Base-by-base conservation (phyloP, 1,284 basidiomycete genomes). In the Ganoderma multipileum region DNA sequence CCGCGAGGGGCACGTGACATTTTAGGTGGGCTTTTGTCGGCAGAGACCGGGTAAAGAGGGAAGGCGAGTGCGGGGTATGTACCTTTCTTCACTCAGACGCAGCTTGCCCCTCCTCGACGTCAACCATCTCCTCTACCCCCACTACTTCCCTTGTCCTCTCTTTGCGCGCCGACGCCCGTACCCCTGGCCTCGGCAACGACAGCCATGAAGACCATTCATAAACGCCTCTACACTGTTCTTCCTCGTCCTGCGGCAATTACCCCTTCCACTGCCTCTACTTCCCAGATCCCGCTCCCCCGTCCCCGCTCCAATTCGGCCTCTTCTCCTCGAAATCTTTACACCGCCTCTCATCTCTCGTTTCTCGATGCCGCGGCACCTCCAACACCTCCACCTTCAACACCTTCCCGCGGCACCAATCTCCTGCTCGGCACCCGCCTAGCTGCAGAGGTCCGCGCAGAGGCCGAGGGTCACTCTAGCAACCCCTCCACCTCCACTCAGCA, bases 161-260 rank as follows among this genome's bases (percentile, higher is more conserved):
- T 55, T 38, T 44, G 16, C 23, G 26, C 57, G 65, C 11, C 50
- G 42, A 42, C 69, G 52, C 38, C 58, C 39, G 36, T 16, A 7
- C 36, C 38, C 16, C 20, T 69, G 65, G 39, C 61, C 61, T 63
- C 60, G 52, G 44, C 26, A 36, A 38, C 69, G 64, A 57, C 66
- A 23, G 58, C 54, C 57, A 87, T 87, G 83, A 86, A 86, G 81
- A 81, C 82, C 52, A 83, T 88, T 26, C 87, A 86, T 72, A 87
- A 86, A 73, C 83, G 86, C 18, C 78, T 89, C 50, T 86, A 83
- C 75, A 82, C 82, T 18, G 85, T 82, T 64, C 77, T 88, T 5
- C 85, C 86, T n/a, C 77, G 80, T 42, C 74, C 77, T 7, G 66
- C 73, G 18, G 63, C 71, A 54, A 42, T 74, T 41, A 39, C 72